Evolutionary conservation across 2,329 filamentous ascomycete species (phyloP).

Genomic region (Talaromyces piceae): DNA sequence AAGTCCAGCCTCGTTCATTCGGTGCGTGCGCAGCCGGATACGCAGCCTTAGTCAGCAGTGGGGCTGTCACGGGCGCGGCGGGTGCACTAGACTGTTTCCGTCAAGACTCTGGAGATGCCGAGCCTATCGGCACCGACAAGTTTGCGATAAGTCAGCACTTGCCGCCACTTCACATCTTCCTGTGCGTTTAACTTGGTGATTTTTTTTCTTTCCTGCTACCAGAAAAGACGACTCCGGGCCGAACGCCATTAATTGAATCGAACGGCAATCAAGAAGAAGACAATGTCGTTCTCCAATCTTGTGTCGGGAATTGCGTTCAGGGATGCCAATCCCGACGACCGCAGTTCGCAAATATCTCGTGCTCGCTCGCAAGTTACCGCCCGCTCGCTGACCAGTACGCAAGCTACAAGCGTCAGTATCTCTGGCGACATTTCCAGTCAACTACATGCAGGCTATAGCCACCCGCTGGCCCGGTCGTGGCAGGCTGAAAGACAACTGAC

Average conservation of each 20-base stretch:
- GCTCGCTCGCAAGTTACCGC: conserved; percentile 32
- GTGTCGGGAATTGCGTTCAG: conserved; percentile 44
- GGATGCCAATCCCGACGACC: conserved; percentile 35
- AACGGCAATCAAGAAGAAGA: background rate
- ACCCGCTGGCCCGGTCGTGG: conserved; percentile 72
- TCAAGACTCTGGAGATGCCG: background rate
- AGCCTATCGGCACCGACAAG: background rate
- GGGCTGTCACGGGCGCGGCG: too few species aligned
- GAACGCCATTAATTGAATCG: background rate
- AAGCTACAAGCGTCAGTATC: conserved; percentile 45
- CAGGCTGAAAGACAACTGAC: conserved; percentile 78
- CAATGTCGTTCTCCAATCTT: conserved; percentile 43
- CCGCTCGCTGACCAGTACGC: conserved; percentile 40
- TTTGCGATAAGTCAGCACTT: background rate
- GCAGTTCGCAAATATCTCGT: conserved; percentile 36
- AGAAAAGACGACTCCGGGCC: background rate
- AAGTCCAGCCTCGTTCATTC: too few species aligned
- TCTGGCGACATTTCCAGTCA: conserved; percentile 69
- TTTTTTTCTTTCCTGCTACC: background rate
- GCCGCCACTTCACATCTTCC: background rate
- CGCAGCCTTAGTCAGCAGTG: background rate
- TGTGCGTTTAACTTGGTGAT: too few species aligned
- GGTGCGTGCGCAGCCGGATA: too few species aligned
- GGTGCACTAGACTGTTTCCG: too few species aligned
- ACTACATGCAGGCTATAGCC: conserved; percentile 74